Evolutionary conservation across 1,139 yeast species (phyloP), one percentile per base, ranked within the genome.

Genomic region (Lodderomyces parapsilosis): DNA sequence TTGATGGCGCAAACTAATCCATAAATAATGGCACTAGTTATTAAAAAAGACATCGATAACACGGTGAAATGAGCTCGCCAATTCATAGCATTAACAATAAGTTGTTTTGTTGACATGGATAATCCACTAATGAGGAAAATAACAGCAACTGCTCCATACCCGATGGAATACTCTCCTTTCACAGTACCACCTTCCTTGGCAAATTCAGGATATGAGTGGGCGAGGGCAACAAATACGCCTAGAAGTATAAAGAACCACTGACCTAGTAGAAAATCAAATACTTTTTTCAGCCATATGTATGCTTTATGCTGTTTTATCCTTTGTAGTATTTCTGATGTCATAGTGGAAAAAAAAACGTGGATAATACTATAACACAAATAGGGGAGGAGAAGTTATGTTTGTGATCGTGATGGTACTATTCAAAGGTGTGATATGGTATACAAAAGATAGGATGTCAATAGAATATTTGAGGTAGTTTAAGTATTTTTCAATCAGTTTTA

Each of bases 21-120:
- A 60, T 71, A 89, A 45, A 86, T 81, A 9, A 86, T 82, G 11
- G 93, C 66, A 20, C 88, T 79, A 0, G 96, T 86, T 43, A 89
- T 71, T 41, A 90, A 64, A 56, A 90, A 90, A 22, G 90, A 83
- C 52, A 82, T 69, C 1, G 81, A 51, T 39, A 86, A 68, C 5
- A 87, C 86, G 0, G 89, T 78, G 28, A 84, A 52, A 62, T 90
- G 96, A 0, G 94, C 93, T 52, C 96, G 71, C 93, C 94, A 87
- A 55, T 86, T 80, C 1, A 74, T 65, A 62, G 83, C 69, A 62
- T 86, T 86, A 20, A 66, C 68, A 56, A 78, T 47, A 40, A 90
- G 67, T 38, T 78, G 79, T 39, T 66, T 71, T 0, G 95, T 78
- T 25, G 80, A 68, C 82, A 89, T 88, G 20, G 90, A 79, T 27